A percentile compares a stretch with the other conserved stretches of the same genome.
Conservation (phyloP, 2,329 filamentous ascomycete genomes). For the Coleophoma eucalyptorum region DNA sequence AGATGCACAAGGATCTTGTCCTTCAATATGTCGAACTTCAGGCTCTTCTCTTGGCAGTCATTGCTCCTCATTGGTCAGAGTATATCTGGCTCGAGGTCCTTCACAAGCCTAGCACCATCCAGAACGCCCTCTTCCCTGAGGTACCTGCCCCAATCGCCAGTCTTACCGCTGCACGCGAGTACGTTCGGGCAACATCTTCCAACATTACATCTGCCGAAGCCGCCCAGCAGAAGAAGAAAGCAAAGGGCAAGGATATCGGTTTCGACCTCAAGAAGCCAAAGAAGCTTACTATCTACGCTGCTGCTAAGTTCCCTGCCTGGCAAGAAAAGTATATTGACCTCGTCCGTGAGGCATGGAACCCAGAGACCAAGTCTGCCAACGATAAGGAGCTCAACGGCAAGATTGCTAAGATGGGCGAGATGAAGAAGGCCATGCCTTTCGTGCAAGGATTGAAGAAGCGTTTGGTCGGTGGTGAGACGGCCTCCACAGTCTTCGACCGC, state of each 20-base stretch:
- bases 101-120: slow-evolving; percentile 70
- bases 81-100: slow-evolving; percentile 93
- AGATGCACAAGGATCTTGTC: slow-evolving; percentile 82
- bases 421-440: slow-evolving; percentile 99
- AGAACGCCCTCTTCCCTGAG: slow-evolving; percentile 72
- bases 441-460: slow-evolving; percentile 83
- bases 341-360: slow-evolving; percentile 67
- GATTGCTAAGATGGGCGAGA: slow-evolving; percentile 79
- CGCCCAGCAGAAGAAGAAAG: slow-evolving; percentile 79
- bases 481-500: slow-evolving; percentile 70
- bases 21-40: slow-evolving; percentile 83
- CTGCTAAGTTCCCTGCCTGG: slow-evolving; percentile 80
- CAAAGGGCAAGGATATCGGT: slow-evolving; percentile 80
- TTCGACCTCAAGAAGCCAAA: slow-evolving; percentile 93
- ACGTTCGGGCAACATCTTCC: slow-evolving; percentile 68
- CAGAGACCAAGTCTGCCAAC: slow-evolving; percentile 58
- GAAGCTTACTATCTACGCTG: slow-evolving; percentile 82
- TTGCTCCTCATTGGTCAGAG: slow-evolving; percentile 92
- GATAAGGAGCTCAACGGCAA: slow-evolving; percentile 77
- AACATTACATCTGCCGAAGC: slow-evolving; percentile 86
- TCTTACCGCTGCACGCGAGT: slow-evolving; percentile 76
- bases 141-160: slow-evolving; percentile 61
- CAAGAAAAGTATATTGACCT: slow-evolving; percentile 87
- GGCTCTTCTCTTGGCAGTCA: slow-evolving; percentile 74
- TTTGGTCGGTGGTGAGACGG: slow-evolving; percentile 66